phyloP scores from a whole-genome alignment of 169 alveolate genomes.

The Eimeria tenella region DNA sequence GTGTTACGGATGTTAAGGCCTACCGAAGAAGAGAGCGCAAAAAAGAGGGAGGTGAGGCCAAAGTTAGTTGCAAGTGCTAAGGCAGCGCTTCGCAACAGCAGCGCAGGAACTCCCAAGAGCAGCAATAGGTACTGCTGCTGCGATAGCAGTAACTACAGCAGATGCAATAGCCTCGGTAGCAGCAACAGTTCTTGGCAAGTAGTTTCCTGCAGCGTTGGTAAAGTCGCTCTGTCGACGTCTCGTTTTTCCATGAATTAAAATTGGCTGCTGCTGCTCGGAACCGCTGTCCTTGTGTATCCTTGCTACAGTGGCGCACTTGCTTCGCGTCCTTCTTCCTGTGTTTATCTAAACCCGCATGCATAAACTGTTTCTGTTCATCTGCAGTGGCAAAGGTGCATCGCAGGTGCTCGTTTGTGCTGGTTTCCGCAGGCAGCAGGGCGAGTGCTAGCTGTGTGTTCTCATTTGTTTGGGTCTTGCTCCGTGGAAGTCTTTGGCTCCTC shows the following conservation, averaged over 20 bases:
- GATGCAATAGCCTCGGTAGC: neutral
- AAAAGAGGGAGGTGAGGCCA: slow-evolving; percentile 15
- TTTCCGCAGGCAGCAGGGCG: slow-evolving; percentile 64
- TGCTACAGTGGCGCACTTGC: too few relatives aligned
- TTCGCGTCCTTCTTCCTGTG: too few relatives aligned
- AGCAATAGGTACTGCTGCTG: neutral
- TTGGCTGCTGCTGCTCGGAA: too few relatives aligned
- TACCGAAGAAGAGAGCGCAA: slow-evolving; percentile 36
- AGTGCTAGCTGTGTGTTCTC: neutral
- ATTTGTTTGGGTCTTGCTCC: neutral
- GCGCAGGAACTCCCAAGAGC: neutral
- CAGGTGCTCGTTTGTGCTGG: neutral
- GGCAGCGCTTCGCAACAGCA: neutral
- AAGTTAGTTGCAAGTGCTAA: neutral
- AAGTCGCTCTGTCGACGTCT: too few relatives aligned
- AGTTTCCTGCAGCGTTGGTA: neutral
- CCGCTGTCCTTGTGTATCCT: too few relatives aligned
- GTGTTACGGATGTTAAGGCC: slow-evolving; percentile 1
- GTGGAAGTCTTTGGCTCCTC: slow-evolving; percentile 29
- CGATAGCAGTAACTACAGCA: neutral
- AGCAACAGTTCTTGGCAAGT: neutral
- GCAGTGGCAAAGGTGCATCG: too few relatives aligned
- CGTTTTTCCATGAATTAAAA: too few relatives aligned
- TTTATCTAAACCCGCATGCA: too few relatives aligned
- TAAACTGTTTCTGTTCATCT: too few relatives aligned